phyloP scores from a whole-genome alignment of 768 basidiomycete species.

The Rhizopogon vesiculosus region DNA sequence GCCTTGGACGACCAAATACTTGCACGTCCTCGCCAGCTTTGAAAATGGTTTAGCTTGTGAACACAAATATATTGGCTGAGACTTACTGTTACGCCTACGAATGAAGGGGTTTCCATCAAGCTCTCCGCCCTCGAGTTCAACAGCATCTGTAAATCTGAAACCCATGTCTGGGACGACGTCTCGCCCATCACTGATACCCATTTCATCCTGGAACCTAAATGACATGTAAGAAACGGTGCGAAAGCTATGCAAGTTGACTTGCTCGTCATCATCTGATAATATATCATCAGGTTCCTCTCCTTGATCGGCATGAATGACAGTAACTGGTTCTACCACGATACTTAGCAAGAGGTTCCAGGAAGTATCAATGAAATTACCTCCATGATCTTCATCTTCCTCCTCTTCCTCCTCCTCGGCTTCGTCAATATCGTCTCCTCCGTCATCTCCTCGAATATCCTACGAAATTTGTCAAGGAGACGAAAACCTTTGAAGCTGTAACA shows the following conservation, averaged over 20 bases:
- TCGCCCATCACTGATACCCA: constrained; percentile 33
- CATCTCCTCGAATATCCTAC: constrained; percentile 51
- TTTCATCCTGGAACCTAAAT: constrained; percentile 35
- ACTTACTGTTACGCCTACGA: constrained; percentile 38
- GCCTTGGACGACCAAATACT: constrained; percentile 61
- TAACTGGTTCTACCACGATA: constrained; percentile 39
- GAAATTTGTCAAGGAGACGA: neutral
- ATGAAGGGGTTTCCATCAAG: constrained; percentile 39
- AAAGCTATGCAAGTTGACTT: constrained; percentile 15
- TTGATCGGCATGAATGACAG: constrained; percentile 58
- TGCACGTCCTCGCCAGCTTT: constrained; percentile 51
- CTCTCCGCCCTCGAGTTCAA: constrained; percentile 40
- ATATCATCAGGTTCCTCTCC: constrained; percentile 61
- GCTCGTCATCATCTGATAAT: constrained; percentile 66
- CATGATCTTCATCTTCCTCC: constrained; percentile 51
- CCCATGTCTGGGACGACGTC: constrained; percentile 40
- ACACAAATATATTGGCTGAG: neutral
- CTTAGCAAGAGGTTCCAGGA: neutral
- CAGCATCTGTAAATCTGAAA: constrained; percentile 51
- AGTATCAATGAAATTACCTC: constrained; percentile 10
- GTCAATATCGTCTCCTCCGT: constrained; percentile 31
- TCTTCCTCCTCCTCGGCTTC: constrained; percentile 51
- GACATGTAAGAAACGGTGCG: constrained; percentile 11
- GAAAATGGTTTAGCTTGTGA: constrained; percentile 1
- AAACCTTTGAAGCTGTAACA: constrained; percentile 8